Evolutionary conservation across 2,329 filamentous ascomycete genomes (phyloP), one percentile per base, ranked within the genome.

Genomic region (Fusarium sp.): DNA sequence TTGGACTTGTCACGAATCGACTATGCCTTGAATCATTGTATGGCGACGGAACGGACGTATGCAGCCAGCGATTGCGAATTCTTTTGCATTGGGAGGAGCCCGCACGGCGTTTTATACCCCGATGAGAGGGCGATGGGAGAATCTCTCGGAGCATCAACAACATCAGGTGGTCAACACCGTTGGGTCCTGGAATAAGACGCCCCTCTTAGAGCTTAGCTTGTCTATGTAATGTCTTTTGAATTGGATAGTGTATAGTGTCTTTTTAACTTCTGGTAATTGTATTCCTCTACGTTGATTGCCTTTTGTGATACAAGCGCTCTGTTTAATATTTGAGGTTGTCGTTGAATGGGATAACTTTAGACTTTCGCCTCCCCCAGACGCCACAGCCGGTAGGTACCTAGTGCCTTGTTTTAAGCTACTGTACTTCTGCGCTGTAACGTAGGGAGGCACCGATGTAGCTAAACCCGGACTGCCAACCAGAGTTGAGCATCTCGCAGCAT

Each of bases 201-300:
- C 66, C 49, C 34, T 58, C 46, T 66, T 67, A 32, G 57, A 69
- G 54, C 30, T 66, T 61, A 53, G 55, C 71, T 56, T 72, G 72
- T 71, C 62, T 68, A 61, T 65, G 70, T 74, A 74, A 73, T 74
- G 68, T 67, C 51, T 74, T 64, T 34, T 71, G 58, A 73, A 73
- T 59, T 63, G 62, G 58, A 62, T 74, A 74, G 56, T 71, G 65
- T 73, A 57, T 71, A 73, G 68, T 70, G 58, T 72, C 48, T 54
- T 44, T 51, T 63, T 65, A 47, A 69, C 59, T 49, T 27, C 27
- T 56, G 37, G 47, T 49, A 54, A 67, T 72, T 61, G 24, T 14
- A 27, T 52, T 3, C n/a, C 18, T 24, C 12, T 20, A 25, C 18
- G 7, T 34, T 22, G 9, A 18, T 25, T 22, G 18, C 25, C 6